phyloP scores from a whole-genome alignment of 225 moss, liverwort and hornwort genomes.

The Asterella californica region DNA sequence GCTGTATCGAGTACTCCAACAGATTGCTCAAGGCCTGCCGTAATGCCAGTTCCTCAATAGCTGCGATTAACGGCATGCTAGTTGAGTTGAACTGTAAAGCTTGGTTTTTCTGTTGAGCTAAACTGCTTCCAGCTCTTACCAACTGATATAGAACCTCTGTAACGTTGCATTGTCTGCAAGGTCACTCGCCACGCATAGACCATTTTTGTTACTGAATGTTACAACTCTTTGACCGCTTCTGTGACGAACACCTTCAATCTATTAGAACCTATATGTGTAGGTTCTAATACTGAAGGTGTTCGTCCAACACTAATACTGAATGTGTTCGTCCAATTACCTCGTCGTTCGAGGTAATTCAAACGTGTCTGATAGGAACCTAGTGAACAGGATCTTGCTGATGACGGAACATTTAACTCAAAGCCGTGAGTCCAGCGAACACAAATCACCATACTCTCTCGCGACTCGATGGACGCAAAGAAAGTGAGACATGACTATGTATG shows the following conservation, averaged over 20 bases:
- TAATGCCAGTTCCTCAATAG: constrained; percentile 56
- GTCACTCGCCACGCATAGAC: not conserved
- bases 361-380: not conserved
- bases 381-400: not conserved
- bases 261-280: too few species aligned
- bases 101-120: constrained; percentile 75
- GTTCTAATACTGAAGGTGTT: too few species aligned
- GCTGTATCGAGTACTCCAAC: constrained; percentile 71
- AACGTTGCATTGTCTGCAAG: constrained; percentile 82
- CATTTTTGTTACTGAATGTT: not conserved
- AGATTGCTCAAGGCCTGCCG: constrained; percentile 77
- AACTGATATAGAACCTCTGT: constrained; percentile 77
- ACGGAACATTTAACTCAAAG: not conserved
- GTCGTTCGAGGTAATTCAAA: not conserved
- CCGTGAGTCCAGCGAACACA: not conserved
- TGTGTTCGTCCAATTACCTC: too few species aligned
- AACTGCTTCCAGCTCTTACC: constrained; percentile 75
- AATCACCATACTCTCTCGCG: not conserved
- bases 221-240: not conserved
- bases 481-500: not conserved
- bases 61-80: constrained; percentile 54
- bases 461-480: not conserved
- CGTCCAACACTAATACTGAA: too few species aligned
- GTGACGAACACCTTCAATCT: not conserved
- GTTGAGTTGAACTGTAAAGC: constrained; percentile 69